Conservation (phyloP, 306 rosid species). For the Rosa persica region DNA sequence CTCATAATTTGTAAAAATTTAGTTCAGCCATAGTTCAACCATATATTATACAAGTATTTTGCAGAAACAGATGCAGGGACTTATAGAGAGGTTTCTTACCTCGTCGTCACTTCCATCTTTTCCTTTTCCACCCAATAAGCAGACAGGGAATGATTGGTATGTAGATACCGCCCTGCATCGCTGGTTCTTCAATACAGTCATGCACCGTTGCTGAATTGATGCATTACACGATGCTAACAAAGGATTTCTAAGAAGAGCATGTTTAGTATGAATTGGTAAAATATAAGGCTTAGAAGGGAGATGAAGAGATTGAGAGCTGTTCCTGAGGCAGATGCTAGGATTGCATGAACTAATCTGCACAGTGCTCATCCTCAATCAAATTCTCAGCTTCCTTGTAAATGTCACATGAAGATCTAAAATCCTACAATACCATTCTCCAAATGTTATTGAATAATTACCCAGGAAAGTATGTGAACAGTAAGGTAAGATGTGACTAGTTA, state of each 20-base stretch:
- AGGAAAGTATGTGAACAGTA: not conserved
- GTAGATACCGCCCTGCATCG: not conserved
- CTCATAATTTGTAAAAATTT: not conserved
- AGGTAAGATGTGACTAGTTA: not conserved
- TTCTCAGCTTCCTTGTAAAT: not conserved
- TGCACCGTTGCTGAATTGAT: not conserved
- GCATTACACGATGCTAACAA: not conserved
- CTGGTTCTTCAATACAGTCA: not conserved
- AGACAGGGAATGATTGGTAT: not conserved
- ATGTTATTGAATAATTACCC: not conserved
- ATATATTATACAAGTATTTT: not conserved
- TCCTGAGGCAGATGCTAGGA: not conserved
- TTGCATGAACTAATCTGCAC: slow-evolving; percentile 6
- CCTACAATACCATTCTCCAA: slow-evolving; percentile 2
- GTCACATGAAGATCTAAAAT: slow-evolving; percentile 10
- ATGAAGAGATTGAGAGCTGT: not conserved
- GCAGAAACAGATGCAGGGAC: not conserved
- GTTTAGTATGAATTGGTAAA: not conserved
- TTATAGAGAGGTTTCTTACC: not conserved
- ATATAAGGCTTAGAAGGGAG: not conserved
- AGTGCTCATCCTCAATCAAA: slow-evolving; percentile 7
- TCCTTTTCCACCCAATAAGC: slow-evolving; percentile 18
- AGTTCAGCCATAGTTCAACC: not conserved
- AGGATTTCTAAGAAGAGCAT: not conserved
- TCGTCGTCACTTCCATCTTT: slow-evolving; percentile 3